Evolutionary conservation across 2,329 filamentous ascomycete species (phyloP), one percentile per base, ranked within the genome.

Genomic region (Aureobasidium subglaciale): DNA sequence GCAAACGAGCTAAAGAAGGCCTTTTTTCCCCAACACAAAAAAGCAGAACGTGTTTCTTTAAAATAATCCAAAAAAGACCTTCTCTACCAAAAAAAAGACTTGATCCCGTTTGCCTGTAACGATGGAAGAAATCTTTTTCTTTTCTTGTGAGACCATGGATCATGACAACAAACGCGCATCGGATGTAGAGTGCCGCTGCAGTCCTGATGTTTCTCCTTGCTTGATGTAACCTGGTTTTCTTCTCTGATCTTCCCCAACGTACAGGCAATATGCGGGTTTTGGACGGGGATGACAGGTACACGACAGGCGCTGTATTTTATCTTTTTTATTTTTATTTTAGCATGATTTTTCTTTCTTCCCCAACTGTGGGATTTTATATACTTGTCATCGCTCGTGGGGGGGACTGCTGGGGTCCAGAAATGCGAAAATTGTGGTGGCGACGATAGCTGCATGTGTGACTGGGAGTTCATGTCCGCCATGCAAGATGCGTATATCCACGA

Each of bases 401-500:
- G n/a, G n/a, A n/a, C n/a, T n/a, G n/a, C n/a, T n/a, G n/a, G 38
- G 5, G 58, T 52, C 72, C 73, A 75, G 63, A 74, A 72, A 15
- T 71, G n/a, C 69, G 48, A 67, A 63, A 35, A 83, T 75, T n/a
- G 70, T 68, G n/a, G 74, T 67, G 1, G 81, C 82, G 56, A 88
- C 76, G 55, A 83, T 78, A 9, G 74, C 71, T 2, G 80, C 81
- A 56, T 77, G 78, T 11, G 80, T 80, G 60, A 88, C 82, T 1
- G 83, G 83, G 58, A 90, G 73, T 63, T 89, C 86, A 65, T 90
- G 87, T 0, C 85, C 86, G 4, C 80, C 84, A 22, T 81, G 75
- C 15, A 88, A 63, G 22, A 80, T 70, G 38, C 76, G 72, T 48
- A 84, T 76, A 56, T 80, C 74, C 3, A 85, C 76, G n/a, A 69